Conservation (phyloP, 352 stramenopile species). For the Pythium phragmitis region DNA sequence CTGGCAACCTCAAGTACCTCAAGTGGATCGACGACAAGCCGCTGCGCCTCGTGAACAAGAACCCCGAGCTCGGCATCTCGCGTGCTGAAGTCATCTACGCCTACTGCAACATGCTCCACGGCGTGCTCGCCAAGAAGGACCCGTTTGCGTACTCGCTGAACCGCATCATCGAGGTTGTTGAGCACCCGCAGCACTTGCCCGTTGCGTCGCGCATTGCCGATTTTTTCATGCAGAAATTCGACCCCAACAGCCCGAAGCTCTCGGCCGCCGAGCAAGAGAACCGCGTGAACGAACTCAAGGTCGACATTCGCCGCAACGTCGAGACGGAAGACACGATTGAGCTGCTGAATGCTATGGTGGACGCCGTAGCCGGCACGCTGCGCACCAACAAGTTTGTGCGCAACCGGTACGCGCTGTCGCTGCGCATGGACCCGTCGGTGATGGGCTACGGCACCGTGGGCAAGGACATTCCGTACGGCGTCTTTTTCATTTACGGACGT, state of each 20-base stretch:
- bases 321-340: conserved; percentile 72
- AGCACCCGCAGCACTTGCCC: conserved; percentile 88
- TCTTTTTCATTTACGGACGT: conserved; percentile 96
- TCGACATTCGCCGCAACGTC: conserved; percentile 72
- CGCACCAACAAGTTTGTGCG: conserved; percentile 84
- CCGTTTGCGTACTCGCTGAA: conserved; percentile 93
- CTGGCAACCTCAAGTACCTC: conserved; percentile 87
- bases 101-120: conserved; percentile 95
- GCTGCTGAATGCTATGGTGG: conserved; percentile 76
- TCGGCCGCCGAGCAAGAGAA: conserved; percentile 45
- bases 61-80: conserved; percentile 90
- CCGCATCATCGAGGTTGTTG: conserved; percentile 93
- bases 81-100: conserved; percentile 95
- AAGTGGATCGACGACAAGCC: conserved; percentile 87
- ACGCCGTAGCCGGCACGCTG: conserved; percentile 71
- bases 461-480: conserved; percentile 92
- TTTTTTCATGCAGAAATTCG: conserved; percentile 92
- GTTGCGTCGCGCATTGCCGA: conserved; percentile 92
- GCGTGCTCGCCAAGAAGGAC: conserved; percentile 93
- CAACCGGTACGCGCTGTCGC: conserved; percentile 77
- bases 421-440: conserved; percentile 76
- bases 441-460: conserved; percentile 80
- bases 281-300: conserved; percentile 53
- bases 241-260: conserved; percentile 49
- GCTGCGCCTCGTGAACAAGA: conserved; percentile 70